These are phyloP conservation scores for Ogataea methanolica DNA, from an alignment of 805 yeast species.

Conservation along the genomic window DNA sequence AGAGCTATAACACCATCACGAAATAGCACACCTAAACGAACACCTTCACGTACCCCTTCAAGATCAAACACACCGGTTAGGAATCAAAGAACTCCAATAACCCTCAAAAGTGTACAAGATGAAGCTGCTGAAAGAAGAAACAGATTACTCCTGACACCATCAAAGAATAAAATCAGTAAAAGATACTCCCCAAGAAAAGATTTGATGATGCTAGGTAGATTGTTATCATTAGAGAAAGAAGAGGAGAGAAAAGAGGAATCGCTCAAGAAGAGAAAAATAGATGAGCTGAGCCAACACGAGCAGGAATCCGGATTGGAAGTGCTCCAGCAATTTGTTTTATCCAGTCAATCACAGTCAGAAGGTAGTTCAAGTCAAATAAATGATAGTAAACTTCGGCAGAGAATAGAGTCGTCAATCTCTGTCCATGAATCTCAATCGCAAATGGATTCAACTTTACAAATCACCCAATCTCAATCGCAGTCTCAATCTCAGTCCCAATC, in stretches of 20 bases:
- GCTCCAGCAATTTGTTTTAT: constrained; percentile 10
- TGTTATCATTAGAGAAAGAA: constrained; percentile 24
- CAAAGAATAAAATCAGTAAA: constrained; percentile 17
- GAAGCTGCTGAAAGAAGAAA: constrained; percentile 29
- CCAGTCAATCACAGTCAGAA: not conserved
- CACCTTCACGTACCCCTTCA: constrained; percentile 3
- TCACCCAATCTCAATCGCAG: not conserved
- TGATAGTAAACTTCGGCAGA: no score
- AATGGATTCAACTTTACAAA: not conserved
- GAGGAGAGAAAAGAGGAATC: constrained; percentile 16
- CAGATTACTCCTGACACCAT: constrained; percentile 24
- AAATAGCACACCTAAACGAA: constrained; percentile 4
- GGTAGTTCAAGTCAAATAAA: no score
- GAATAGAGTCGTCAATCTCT: no score
- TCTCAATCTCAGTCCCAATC: constrained; percentile 1
- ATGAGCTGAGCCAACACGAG: constrained; percentile 1
- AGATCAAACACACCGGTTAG: constrained; percentile 23
- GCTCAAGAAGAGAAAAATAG: constrained; percentile 14
- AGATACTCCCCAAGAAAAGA: constrained; percentile 31
- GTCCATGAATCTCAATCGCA: not conserved
- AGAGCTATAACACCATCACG: constrained; percentile 4
- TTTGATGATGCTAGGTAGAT: constrained; percentile 25
- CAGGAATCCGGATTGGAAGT: constrained; percentile 10
- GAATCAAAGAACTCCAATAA: constrained; percentile 25
- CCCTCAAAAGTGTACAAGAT: constrained; percentile 26